Evolutionary conservation across 768 basidiomycete genomes (phyloP), one percentile per base, ranked within the genome.

Genomic region (Panaeolus papilionaceus): DNA sequence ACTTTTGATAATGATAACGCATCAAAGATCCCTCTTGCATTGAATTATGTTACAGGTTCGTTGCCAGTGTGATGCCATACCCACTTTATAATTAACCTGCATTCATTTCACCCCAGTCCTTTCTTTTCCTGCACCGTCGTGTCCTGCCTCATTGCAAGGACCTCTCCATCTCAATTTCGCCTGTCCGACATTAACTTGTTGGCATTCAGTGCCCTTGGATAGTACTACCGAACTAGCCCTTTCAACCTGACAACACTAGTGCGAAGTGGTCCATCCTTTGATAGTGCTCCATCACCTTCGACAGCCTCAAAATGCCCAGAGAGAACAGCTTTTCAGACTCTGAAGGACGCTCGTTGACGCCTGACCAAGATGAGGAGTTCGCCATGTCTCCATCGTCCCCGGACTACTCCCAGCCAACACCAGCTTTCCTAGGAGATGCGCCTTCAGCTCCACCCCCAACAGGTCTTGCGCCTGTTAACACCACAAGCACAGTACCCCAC

Each of bases 321-420:
- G 87, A 89, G 73, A 89, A 90, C 78, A 89, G 88, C 76, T 84
- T 89, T 78, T 83, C 81, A 70, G 89, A 91, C 75, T 87, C 87
- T 40, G 88, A 88, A 38, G 87, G 88, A 26, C 84, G 88, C 33
- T 90, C 89, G 9, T 78, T 91, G 64, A 90, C 89, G 4, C 88
- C 89, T n/a, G 88, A 90, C 75, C 75, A 84, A 20, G 85, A 85
- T 62, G 88, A 88, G 4, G 81, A 80, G 26, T 45, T 65, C 49
- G 45, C 61, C 14, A 39, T 68, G 12, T 70, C 69, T 0, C 63
- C 69, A 44, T 54, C 64, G 5, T 66, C 69, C 1, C 66, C 63
- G 18, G 66, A 63, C 45, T 70, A 70, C 42, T 62, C 67, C 10
- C 67, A 67, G 16, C 28, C 54, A 12, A 58, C 54, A 1, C 54